Percentiles rank a stretch among this genome's conserved stretches.
These are phyloP conservation scores for Trapa incisa DNA, from an alignment of 345 rosid species.

Conservation along the genomic window DNA sequence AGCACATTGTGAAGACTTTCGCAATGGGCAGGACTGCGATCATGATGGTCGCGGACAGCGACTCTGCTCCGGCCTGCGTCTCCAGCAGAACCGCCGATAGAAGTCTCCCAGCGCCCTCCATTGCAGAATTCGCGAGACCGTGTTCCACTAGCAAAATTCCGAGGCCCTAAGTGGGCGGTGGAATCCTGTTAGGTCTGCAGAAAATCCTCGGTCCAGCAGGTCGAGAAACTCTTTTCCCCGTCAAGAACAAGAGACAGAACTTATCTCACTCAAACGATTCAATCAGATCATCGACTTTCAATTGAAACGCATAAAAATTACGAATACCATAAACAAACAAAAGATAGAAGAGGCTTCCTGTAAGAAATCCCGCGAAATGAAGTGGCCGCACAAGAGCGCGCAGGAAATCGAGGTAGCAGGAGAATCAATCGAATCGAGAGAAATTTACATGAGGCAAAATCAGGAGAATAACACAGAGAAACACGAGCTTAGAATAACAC, in stretches of 20 bases:
- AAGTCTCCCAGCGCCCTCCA: conserved; percentile 22
- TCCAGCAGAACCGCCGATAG: conserved; percentile 17
- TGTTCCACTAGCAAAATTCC: background rate
- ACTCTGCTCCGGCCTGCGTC: conserved; percentile 24
- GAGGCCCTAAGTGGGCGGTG: background rate
- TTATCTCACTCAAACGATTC: background rate
- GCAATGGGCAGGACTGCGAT: conserved; percentile 96
- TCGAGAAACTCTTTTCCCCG: background rate
- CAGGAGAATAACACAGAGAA: background rate
- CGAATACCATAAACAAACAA: background rate
- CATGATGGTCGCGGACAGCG: conserved; percentile 50
- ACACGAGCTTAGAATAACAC: no score
- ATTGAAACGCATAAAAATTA: background rate
- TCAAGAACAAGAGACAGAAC: background rate
- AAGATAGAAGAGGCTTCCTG: background rate
- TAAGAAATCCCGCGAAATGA: background rate
- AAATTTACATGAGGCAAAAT: background rate
- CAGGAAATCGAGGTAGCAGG: background rate
- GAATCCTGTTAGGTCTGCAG: no score
- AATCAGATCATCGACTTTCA: background rate
- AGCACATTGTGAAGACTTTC: conserved; percentile 89
- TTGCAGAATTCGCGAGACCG: background rate
- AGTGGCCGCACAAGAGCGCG: background rate
- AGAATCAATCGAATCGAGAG: background rate
- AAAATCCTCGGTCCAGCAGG: no score